Evolutionary conservation across 2,329 filamentous ascomycete genomes (phyloP).

Genomic region (Aspergillus unguis): DNA sequence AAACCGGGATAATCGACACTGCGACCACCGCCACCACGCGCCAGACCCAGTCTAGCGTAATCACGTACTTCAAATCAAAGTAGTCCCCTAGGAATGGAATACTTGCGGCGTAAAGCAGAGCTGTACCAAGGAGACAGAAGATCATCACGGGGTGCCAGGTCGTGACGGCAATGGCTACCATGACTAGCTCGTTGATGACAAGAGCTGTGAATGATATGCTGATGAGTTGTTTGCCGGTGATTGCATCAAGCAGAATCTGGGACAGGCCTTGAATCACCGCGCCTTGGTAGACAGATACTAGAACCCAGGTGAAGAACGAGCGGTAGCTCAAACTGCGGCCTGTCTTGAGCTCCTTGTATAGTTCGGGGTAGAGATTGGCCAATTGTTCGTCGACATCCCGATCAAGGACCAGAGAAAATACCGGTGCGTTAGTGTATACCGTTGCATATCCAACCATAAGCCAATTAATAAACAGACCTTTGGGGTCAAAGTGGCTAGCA

Average conservation of each 20-base stretch:
- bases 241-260: conserved; percentile 78
- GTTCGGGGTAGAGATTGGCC: conserved; percentile 90
- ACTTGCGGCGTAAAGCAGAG: conserved; percentile 72
- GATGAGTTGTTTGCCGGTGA: conserved; percentile 68
- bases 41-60: conserved; percentile 83
- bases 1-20: conserved; percentile 80
- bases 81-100: conserved; percentile 87
- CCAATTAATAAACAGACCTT: conserved; percentile 95
- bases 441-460: conserved; percentile 95
- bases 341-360: conserved; percentile 94
- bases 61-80: conserved; percentile 77
- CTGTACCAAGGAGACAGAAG: conserved; percentile 75
- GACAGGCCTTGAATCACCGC: conserved; percentile 92
- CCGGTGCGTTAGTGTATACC: conserved; percentile 88
- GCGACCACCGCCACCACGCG: conserved; percentile 75
- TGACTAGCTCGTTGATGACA: conserved; percentile 89
- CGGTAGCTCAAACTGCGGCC: conserved; percentile 84
- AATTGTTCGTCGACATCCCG: conserved; percentile 91
- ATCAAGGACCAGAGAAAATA: conserved; percentile 90
- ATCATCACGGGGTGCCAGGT: conserved; percentile 98
- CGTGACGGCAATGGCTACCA: conserved; percentile 95
- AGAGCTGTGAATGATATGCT: conserved; percentile 88
- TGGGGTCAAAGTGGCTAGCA: conserved; percentile 85
- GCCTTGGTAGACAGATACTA: conserved; percentile 93
- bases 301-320: conserved; percentile 95